Percentiles rank a stretch among this genome's conserved stretches.
Conservation (phyloP, 441 rosid genomes). For the Oxalis stricta region DNA sequence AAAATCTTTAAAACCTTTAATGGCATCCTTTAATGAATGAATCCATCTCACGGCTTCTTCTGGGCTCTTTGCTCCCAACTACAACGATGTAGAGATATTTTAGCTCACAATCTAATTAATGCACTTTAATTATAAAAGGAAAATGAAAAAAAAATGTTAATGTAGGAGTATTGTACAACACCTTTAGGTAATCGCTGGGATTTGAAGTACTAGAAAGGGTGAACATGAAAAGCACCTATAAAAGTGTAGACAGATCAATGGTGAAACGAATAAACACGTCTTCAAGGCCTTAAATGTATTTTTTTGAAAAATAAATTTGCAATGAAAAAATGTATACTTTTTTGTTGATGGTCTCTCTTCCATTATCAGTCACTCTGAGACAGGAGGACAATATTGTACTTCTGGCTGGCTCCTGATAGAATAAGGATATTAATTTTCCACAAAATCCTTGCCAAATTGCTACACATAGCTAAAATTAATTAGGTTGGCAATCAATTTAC, state of each 20-base stretch:
- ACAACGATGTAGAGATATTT: constrained; percentile 3
- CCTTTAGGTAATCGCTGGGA: constrained; percentile 79
- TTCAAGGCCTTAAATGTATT: too few species aligned
- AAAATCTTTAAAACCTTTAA: constrained; percentile 36
- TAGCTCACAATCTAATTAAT: neutral
- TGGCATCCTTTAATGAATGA: constrained; percentile 50
- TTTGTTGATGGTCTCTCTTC: constrained; percentile 77
- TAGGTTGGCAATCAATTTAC: too few species aligned
- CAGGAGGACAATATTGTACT: constrained; percentile 58
- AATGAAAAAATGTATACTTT: constrained; percentile 31
- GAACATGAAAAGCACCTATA: constrained; percentile 77
- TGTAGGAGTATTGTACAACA: constrained; percentile 6
- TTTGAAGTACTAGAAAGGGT: constrained; percentile 61
- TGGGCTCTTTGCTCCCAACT: constrained; percentile 92
- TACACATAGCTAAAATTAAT: too few species aligned
- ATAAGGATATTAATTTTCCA: neutral
- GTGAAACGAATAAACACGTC: too few species aligned
- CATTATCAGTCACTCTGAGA: constrained; percentile 75
- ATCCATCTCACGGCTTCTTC: constrained; percentile 97
- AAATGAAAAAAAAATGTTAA: neutral
- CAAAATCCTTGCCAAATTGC: neutral
- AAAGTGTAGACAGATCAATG: constrained; percentile 10
- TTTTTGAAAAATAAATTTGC: constrained; percentile 1
- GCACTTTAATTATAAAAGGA: too few species aligned
- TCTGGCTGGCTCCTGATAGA: constrained; percentile 54